Evolutionary conservation across 371 early-diverging fungal species (phyloP).

Genomic region (Lichtheimia corymbifera): DNA sequence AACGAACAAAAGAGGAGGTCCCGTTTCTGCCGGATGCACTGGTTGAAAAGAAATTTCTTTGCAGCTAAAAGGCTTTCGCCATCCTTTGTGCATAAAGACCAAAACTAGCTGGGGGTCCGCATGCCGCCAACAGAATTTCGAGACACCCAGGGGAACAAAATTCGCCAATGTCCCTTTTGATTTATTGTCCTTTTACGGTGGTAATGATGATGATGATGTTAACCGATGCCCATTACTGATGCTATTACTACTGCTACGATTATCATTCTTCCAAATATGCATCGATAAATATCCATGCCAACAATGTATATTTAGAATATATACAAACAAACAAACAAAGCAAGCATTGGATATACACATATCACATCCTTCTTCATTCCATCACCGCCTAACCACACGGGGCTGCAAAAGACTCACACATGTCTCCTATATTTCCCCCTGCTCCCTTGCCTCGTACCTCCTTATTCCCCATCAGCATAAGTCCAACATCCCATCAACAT

Average conservation of each 20-base stretch:
- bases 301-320: too few relatives aligned
- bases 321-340: too few relatives aligned
- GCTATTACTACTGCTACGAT: not conserved
- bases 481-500: too few relatives aligned
- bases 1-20: too few relatives aligned
- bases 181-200: not conserved
- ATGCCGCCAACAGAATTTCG: not conserved
- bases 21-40: too few relatives aligned
- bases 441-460: too few relatives aligned
- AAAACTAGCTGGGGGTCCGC: not conserved
- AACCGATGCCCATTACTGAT: not conserved
- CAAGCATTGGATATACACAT: not conserved
- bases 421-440: too few relatives aligned
- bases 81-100: not conserved
- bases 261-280: too few relatives aligned
- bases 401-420: too few relatives aligned
- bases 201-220: not conserved
- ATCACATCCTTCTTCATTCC: conserved; percentile 1
- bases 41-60: conserved; percentile 1
- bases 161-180: not conserved
- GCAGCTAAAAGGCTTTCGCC: not conserved
- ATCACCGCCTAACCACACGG: not conserved
- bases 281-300: too few relatives aligned
- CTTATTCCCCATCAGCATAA: too few relatives aligned
- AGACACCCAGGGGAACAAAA: not conserved